Evolutionary conservation across 129 eudicot genomes (phyloP), one percentile per base, ranked within the genome.

Genomic region (Rutidosis leptorrhynchoides): DNA sequence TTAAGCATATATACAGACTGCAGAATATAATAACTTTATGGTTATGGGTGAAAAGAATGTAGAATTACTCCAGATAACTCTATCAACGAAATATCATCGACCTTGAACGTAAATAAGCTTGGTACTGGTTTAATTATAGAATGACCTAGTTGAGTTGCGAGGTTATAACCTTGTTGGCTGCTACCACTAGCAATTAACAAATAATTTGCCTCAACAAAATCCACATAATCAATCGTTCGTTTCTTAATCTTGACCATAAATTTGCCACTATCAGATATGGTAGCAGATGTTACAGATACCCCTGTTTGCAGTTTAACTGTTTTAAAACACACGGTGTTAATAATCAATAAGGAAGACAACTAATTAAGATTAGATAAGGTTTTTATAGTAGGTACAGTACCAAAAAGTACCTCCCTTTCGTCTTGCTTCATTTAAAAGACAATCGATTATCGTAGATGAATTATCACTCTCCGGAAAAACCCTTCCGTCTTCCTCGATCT

Each of bases 71-170:
- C 98, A 24, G 96, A 80, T 77, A 93, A 70, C 68, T 93, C 95
- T 64, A 84, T 81, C 68, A 93, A 72, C 80, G 77, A 82, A 6
- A 71, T 69, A 72, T 93, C 98, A 51, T 93, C 94, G 67, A 93
- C 82, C 84, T 93, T 93, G 87, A 93, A 93, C 59, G 96, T 93
- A 80, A 93, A 93, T 79, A 93, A 83, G 83, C 98, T 93, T 28
- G 98, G 98, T 16, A 93, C 96, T 17, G 96, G 98, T 71, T 83
- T 79, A 40, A 93, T 64, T 54, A 88, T 80, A 55, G 98, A 85
- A 83, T 93, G 98, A 62, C 96, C 98, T 78, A 93, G 95, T 71
- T 88, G 96, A 65, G 70, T 73, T 64, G 96, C 92, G 80, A 93
- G 95, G 76, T 59, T 74, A 64, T 83, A 80, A 17, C 98, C 98